Evolutionary conservation across 1,139 yeast genomes (phyloP), one percentile per base, ranked within the genome.

Genomic region (Sugiyamaella castrensis): DNA sequence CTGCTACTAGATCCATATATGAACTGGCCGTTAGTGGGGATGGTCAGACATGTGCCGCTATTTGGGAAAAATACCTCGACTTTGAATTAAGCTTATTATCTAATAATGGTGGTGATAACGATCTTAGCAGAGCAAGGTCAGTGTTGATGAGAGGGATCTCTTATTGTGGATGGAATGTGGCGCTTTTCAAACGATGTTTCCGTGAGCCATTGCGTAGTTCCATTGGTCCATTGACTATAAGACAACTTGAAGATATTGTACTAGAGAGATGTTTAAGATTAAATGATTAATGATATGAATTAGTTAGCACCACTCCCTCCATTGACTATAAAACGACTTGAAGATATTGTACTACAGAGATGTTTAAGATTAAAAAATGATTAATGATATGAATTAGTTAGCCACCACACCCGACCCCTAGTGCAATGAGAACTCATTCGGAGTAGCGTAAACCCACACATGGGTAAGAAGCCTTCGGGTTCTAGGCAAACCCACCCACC

Each of bases 151-250:
- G 45, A 12, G 40, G 33, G 4, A 29, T 46, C 27, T 32, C 12
- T 10, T 24, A 34, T 4, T 46, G 45, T 24, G 45, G 49, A 11
- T 40, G 49, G 45, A 24, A 36, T 24, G 24, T 31, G 11, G 37
- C 10, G 10, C 37, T 46, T 7, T 39, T 37, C 31, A n/a, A 26
- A 12, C 11, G 11, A n/a, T 28, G 30, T 27, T 19, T 45, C 6
- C 13, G 19, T n/a, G 43, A 38, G 26, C 48, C 48, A 3, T 13
- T 42, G 7, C 31, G 19, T n/a, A 29, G 30, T 29, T 11, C 12
- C 29, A 4, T 36, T 8, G 36, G 37, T 12, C 40, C 46, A 2
- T 11, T 42, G 8, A 36, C 46, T 10, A 8, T 27, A 19, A 36
- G 35, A 13, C 32, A 42, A 8, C 15, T 42, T 7, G 19, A 28